Evolutionary conservation across 2,329 filamentous ascomycete species (phyloP).

Genomic region (Hymenotorrendiella dingleyae): DNA sequence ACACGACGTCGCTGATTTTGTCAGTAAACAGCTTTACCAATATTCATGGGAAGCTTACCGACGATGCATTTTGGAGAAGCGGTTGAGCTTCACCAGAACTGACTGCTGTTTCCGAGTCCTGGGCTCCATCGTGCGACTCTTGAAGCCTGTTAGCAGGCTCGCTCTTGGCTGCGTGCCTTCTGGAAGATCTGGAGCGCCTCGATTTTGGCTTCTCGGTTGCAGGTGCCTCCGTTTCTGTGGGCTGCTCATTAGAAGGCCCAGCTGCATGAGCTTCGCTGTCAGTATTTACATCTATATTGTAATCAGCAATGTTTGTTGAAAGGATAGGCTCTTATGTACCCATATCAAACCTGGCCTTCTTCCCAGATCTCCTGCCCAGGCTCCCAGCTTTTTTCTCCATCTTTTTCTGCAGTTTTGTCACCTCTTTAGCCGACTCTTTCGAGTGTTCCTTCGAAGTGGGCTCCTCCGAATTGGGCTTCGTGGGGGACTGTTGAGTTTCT

Average conservation of each 20-base stretch:
- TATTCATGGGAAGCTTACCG: conserved; percentile 6
- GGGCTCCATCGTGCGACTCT: conserved; percentile 19
- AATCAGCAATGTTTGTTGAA: background rate
- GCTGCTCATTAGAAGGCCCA: conserved; percentile 7
- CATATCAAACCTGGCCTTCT: conserved; percentile 9
- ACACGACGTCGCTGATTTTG: conserved; percentile 23
- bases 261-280: conserved; percentile 4
- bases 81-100: conserved; percentile 21
- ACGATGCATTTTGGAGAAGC: conserved; percentile 9
- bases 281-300: conserved; percentile 6
- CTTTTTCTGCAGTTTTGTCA: conserved; percentile 18
- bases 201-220: conserved; percentile 12
- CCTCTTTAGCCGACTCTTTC: conserved; percentile 17
- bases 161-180: conserved; percentile 24
- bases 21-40: conserved; percentile 11
- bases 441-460: too few relatives aligned
- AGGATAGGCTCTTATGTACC: conserved; percentile 3
- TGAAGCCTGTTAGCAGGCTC: conserved; percentile 19
- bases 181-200: conserved; percentile 15
- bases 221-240: conserved; percentile 6
- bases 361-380: conserved; percentile 19
- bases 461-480: too few relatives aligned
- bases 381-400: conserved; percentile 16
- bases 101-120: conserved; percentile 18
- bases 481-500: conserved; percentile 2